Base-by-base conservation (phyloP, 768 basidiomycete genomes). In the Dioszegia hungarica region DNA sequence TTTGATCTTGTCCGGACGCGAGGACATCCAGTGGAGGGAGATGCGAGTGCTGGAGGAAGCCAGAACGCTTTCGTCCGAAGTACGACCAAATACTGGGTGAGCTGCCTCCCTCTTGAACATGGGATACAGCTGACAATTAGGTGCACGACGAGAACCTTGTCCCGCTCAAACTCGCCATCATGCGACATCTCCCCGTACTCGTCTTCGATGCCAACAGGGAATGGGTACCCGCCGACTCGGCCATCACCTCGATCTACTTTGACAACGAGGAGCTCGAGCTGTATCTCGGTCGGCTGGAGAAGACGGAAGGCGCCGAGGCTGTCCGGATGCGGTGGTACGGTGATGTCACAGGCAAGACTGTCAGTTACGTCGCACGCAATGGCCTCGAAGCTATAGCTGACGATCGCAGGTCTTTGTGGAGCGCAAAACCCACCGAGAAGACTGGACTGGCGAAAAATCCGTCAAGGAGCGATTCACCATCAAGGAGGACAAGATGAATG, bases 391-490 rank as follows among this genome's bases (percentile, higher is more conserved):
- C 12, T 2, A 37, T 11, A 11, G 40, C 54, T 55, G 22, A 45
- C 19, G 6, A 5, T n/a, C n/a, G 3, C 53, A 77, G 73, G 73
- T 77, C 55, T 78, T 77, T 62, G 79, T 80, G 44, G 80, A 81
- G 70, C 76, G 79, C 40, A 81, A 81, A 59, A 80, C 80, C 0
- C 80, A 99, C 73, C 84, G 92, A 53, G 95, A 99, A 77, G 95
- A 99, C 71, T 99, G 95, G 95, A 98, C 94, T 0, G 95, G 95
- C 31, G 94, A 99, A 77, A 97, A 97, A 77, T 92, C 90, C 10
- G 93, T 98, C 72, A 99, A 97, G 77, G 89, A 92, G 14, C 88
- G 93, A 11, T 97, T 98, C 79, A 85, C 89, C 2, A 86, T 99
- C 75, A 92, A 94, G 73, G 94, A 97, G 73, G 85, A 90, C 60